Percentiles rank a stretch among this genome's conserved stretches.
Evolutionary conservation across 129 eudicot genomes (phyloP).

Genomic region (Pulicaria dysenterica): DNA sequence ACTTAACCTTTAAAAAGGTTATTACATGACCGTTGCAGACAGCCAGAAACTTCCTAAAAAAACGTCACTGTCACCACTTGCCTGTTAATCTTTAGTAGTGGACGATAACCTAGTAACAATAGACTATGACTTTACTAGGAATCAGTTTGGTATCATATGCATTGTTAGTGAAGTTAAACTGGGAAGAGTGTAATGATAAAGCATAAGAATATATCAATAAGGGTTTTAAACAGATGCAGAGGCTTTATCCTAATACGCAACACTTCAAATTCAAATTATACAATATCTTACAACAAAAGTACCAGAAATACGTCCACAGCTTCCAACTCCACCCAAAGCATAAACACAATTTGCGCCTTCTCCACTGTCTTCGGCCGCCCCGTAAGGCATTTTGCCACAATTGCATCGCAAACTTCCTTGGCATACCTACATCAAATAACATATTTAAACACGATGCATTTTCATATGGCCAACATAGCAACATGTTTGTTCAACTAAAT

Average conservation of each 20-base stretch:
- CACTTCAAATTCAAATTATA: neutral
- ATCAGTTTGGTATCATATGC: neutral
- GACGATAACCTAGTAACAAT: conserved; percentile 4
- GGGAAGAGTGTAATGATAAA: neutral
- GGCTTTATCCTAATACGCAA: neutral
- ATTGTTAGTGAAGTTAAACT: neutral
- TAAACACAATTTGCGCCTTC: conserved; percentile 77
- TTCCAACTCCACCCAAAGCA: conserved; percentile 96
- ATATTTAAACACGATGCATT: conserved; percentile 1
- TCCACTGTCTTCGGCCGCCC: conserved; percentile 95
- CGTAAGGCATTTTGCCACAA: conserved; percentile 87
- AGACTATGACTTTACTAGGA: conserved; percentile 1
- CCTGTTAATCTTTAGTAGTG: conserved; percentile 3
- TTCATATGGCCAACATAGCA: neutral
- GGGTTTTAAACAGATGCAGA: neutral
- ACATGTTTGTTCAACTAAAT: conserved; percentile 47
- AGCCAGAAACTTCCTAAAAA: conserved; percentile 8
- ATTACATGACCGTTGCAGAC: neutral
- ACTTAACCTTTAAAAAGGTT: neutral
- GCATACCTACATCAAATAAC: conserved; percentile 58
- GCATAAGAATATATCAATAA: neutral
- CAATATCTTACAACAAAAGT: conserved; percentile 12
- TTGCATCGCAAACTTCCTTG: conserved; percentile 89
- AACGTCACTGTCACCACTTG: neutral
- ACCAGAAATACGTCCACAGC: conserved; percentile 92